These are phyloP conservation scores for Dryas octopetala DNA, from an alignment of 306 rosid genomes.

Conservation along the genomic window DNA sequence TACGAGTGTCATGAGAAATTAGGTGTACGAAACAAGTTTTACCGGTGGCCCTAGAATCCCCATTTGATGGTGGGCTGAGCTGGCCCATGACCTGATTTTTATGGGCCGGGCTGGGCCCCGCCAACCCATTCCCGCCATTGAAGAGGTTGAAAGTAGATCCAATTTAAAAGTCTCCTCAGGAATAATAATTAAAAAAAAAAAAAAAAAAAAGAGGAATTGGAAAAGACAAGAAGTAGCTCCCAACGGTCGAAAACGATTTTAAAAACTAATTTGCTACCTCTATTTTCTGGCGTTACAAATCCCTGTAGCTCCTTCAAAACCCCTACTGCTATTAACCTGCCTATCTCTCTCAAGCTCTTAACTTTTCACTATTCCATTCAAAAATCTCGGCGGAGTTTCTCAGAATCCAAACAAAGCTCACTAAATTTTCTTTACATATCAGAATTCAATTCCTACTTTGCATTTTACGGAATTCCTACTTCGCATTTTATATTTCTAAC, in stretches of 20 bases:
- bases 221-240: neutral
- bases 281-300: conserved; percentile 9
- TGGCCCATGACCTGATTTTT: conserved; percentile 22
- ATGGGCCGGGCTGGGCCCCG: no score
- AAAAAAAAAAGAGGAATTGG: no score
- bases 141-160: no score
- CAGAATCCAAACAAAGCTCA: neutral
- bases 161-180: no score
- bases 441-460: neutral
- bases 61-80: no score
- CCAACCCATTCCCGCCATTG: no score
- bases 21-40: no score
- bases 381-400: neutral
- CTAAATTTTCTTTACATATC: neutral
- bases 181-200: no score
- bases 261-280: neutral
- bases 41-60: no score
- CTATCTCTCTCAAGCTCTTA: neutral
- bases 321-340: neutral
- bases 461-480: neutral
- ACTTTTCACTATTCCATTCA: neutral
- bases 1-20: no score
- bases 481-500: neutral
- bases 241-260: conserved; percentile 18
- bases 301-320: conserved; percentile 8